Conservation (phyloP, 2,329 filamentous ascomycete genomes). For the Sclerotinia trifoliorum region DNA sequence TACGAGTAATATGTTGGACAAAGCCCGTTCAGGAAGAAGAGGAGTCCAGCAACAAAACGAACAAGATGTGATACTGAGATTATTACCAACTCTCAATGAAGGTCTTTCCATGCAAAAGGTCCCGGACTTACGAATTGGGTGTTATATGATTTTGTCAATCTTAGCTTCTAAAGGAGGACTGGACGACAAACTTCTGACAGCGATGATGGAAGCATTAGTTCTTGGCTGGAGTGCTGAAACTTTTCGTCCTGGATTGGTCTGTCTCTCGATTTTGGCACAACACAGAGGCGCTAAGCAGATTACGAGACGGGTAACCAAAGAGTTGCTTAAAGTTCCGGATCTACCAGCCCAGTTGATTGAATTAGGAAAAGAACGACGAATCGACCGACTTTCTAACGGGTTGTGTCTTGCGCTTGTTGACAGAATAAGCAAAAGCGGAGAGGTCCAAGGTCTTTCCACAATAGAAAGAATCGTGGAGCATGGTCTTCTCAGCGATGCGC, state of each 20-base stretch:
- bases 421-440: constrained; percentile 58
- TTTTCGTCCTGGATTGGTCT: constrained; percentile 70
- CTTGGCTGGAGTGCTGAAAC: constrained; percentile 75
- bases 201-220: constrained; percentile 86
- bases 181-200: constrained; percentile 75
- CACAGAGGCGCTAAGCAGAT: constrained; percentile 70
- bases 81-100: constrained; percentile 69
- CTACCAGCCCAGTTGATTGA: constrained; percentile 59
- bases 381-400: constrained; percentile 71
- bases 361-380: constrained; percentile 62
- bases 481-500: constrained; percentile 60
- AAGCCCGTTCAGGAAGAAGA: constrained; percentile 69
- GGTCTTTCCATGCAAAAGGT: constrained; percentile 73
- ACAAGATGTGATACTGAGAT: constrained; percentile 70
- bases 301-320: constrained; percentile 67
- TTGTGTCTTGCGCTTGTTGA: constrained; percentile 66
- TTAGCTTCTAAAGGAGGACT: constrained; percentile 80
- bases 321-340: constrained; percentile 61
- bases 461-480: constrained; percentile 62
- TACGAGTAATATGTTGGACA: constrained; percentile 77
- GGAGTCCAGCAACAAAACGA: constrained; percentile 77
- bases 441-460: constrained; percentile 54
- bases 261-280: constrained; percentile 77
- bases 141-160: constrained; percentile 87
- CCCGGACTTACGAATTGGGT: constrained; percentile 77